A percentile compares a stretch with the other conserved stretches of the same genome.
Evolutionary conservation across 2,329 filamentous ascomycete species (phyloP).

Genomic region (Ambrosiella beaveri): DNA sequence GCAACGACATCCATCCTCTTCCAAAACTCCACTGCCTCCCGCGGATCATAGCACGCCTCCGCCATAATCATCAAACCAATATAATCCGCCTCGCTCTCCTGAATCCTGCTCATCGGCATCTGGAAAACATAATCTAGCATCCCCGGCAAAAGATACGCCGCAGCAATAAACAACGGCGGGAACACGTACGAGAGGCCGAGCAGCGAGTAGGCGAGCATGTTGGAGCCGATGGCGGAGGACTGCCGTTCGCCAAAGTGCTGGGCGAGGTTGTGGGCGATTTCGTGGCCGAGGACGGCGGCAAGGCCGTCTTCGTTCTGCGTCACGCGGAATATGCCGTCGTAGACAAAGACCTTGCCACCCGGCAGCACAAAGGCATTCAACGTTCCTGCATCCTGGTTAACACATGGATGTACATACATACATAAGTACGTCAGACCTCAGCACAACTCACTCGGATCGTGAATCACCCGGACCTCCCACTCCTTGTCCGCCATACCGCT

Average conservation of each 20-base stretch:
- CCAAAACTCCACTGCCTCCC: constrained; percentile 50
- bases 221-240: constrained; percentile 34
- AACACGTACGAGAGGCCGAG: constrained; percentile 30
- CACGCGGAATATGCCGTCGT: constrained; percentile 52
- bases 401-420: constrained; percentile 1
- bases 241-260: constrained; percentile 49
- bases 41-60: constrained; percentile 58
- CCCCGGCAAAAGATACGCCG: constrained; percentile 29
- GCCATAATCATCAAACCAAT: constrained; percentile 74
- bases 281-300: constrained; percentile 60
- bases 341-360: constrained; percentile 66
- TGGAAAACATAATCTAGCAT: constrained; percentile 47
- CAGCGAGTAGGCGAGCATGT: constrained; percentile 31
- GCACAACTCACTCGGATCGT: constrained; percentile 33
- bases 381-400: constrained; percentile 22
- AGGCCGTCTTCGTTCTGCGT: constrained; percentile 50
- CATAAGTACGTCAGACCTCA: neutral
- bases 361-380: constrained; percentile 65
- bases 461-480: constrained; percentile 62
- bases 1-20: constrained; percentile 41
- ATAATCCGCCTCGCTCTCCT: constrained; percentile 65
- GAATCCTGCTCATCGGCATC: constrained; percentile 49
- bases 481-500: constrained; percentile 39
- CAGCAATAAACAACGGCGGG: constrained; percentile 24
- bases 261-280: constrained; percentile 62